Evolutionary conservation across 495 filamentous ascomycete species (phyloP).

Genomic region (Lophiotrema nucula): DNA sequence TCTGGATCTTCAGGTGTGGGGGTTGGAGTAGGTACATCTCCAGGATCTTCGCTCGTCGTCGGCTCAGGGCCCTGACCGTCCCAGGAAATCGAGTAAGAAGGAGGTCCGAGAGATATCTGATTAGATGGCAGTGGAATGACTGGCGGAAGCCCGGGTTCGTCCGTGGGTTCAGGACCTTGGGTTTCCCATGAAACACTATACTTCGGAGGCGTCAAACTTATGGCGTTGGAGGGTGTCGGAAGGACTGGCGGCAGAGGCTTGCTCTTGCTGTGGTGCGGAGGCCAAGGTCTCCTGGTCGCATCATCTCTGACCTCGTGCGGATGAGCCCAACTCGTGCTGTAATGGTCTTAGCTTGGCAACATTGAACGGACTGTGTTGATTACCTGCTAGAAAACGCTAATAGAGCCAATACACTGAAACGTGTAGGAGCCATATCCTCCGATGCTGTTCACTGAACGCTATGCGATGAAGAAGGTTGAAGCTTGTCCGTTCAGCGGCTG

Average conservation of each 20-base stretch:
- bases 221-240: not conserved
- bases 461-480: not conserved
- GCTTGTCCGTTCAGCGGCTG: not conserved
- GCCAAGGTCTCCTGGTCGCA: not conserved
- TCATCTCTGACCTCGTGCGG: not conserved
- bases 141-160: not conserved
- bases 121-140: constrained; percentile 1
- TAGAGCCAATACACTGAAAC: constrained; percentile 12
- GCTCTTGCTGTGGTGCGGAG: not conserved
- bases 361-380: too few relatives aligned
- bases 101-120: not conserved
- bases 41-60: too few relatives aligned
- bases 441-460: not conserved
- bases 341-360: too few relatives aligned
- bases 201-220: not conserved
- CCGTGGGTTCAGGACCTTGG: not conserved
- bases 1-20: not conserved
- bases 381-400: constrained; percentile 23
- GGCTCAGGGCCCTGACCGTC: not conserved
- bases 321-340: not conserved
- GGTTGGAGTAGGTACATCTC: too few relatives aligned
- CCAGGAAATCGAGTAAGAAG: not conserved
- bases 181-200: constrained; percentile 11
- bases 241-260: not conserved
- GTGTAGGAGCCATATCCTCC: constrained; percentile 13